Conservation (phyloP, 345 rosid species). For the Syzygium oleosum region DNA sequence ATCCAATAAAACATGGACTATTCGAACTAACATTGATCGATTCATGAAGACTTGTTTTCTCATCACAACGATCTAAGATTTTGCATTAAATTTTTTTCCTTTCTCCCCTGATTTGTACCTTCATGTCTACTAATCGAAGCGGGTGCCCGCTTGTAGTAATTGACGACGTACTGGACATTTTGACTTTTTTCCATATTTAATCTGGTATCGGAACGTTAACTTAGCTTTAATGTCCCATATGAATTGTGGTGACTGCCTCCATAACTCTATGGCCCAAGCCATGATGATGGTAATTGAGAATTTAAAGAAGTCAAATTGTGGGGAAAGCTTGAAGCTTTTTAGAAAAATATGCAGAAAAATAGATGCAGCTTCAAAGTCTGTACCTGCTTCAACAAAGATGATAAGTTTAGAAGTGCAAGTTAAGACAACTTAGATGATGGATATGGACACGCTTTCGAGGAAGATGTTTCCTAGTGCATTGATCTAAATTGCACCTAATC, state of each 20-base stretch:
- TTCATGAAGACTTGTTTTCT: not conserved
- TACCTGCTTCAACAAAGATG: not conserved
- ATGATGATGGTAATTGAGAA: not conserved
- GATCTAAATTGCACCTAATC: not conserved
- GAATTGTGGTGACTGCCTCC: not conserved
- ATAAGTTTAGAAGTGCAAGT: not conserved
- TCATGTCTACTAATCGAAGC: not conserved
- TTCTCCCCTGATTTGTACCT: not conserved
- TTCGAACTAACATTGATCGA: not conserved
- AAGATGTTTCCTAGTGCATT: not conserved
- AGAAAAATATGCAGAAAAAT: not conserved
- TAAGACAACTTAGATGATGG: not conserved
- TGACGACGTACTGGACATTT: not conserved
- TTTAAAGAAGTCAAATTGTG: not conserved
- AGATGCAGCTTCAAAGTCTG: not conserved
- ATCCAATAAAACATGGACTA: not conserved
- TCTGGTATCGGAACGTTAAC: not conserved
- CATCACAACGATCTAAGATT: not conserved
- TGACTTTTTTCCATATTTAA: not conserved
- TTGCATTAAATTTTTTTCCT: not conserved
- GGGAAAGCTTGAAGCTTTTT: not conserved
- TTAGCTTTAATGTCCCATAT: not conserved
- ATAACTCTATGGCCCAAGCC: not conserved
- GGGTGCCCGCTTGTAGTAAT: not conserved
- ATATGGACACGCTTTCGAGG: not conserved